phyloP scores from a whole-genome alignment of 371 early-diverging fungal genomes.

The Lichtheimia ornata region DNA sequence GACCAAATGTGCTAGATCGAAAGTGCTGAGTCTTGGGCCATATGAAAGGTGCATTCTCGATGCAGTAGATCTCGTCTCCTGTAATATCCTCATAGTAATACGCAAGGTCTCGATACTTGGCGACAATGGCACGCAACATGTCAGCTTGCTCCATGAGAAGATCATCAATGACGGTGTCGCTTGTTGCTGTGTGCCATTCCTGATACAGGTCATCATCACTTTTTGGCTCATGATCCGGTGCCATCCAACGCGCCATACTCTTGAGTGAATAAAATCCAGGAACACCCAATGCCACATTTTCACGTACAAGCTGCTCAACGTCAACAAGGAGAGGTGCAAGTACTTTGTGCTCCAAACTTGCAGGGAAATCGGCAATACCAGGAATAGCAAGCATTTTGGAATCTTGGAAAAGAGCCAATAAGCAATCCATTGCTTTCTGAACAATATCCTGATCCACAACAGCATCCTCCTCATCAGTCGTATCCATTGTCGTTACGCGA shows the following conservation, averaged over 20 bases:
- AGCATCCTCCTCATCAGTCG: not conserved
- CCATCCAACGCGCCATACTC: constrained; percentile 31
- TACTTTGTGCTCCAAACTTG: constrained; percentile 11
- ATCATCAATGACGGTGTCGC: not conserved
- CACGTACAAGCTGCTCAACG: constrained; percentile 29
- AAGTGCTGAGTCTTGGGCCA: constrained; percentile 25
- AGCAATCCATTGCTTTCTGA: constrained; percentile 24
- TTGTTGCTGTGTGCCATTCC: not conserved
- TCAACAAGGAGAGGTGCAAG: constrained; percentile 16
- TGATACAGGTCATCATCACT: not conserved
- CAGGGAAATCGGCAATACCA: constrained; percentile 9
- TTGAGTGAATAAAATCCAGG: constrained; percentile 31
- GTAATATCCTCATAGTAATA: constrained; percentile 7
- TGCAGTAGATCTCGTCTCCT: constrained; percentile 18
- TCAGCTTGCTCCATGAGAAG: not conserved
- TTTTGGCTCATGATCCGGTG: not conserved
- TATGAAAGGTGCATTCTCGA: constrained; percentile 22
- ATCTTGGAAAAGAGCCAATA: constrained; percentile 35
- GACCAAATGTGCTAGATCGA: constrained; percentile 23
- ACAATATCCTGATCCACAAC: not conserved
- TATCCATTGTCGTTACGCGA: not conserved
- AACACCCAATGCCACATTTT: constrained; percentile 39
- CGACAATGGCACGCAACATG: constrained; percentile 10
- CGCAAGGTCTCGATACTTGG: constrained; percentile 14
- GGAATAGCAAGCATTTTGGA: constrained; percentile 26